Evolutionary conservation across 441 rosid genomes (phyloP), one percentile per base, ranked within the genome.

Genomic region (Macaranga tanarius): DNA sequence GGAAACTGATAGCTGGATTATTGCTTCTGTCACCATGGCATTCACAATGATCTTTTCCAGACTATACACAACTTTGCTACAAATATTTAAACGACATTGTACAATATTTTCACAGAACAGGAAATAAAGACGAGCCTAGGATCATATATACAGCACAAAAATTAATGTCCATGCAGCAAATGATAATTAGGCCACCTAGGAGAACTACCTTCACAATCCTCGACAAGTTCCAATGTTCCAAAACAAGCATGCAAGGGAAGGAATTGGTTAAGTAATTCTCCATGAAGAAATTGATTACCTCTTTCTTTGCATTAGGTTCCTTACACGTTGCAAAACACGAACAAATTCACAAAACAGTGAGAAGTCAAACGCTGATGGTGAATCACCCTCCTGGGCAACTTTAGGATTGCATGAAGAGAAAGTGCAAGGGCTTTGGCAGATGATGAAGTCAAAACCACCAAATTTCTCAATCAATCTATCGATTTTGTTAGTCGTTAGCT

Each of bases 361-460:
- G 69, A 84, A 90, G 77, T 94, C 92, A 16, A 94, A 90, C 69
- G 65, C 76, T 0, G 86, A 81, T n/a, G 64, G 59, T 5, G 57
- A 54, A 40, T 68, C 73, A 11, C 6, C 65, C 22, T 40, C 71
- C 23, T 69, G 74, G 65, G 79, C 75, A 10, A 3, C 40, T 65
- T 66, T 71, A 63, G 84, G 62, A 79, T 44, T 62, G 68, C 56
- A 70, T 65, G 83, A 63, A 65, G 76, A 70, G 59, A 54, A 75
- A 40, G 84, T 68, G 73, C 86, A 79, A 10, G 97, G 84, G 84
- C 82, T 88, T 79, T 91, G 92, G 77, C 99, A 86, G 22, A 92
- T 81, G 50, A 95, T 69, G 0, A 95, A 75, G 83, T 95, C 98
- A n/a, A 95, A 88, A 50, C 87, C 83, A 1, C 88, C 96, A 31